phyloP scores from a whole-genome alignment of 352 stramenopile species.

The Globisporangium mamillatum region DNA sequence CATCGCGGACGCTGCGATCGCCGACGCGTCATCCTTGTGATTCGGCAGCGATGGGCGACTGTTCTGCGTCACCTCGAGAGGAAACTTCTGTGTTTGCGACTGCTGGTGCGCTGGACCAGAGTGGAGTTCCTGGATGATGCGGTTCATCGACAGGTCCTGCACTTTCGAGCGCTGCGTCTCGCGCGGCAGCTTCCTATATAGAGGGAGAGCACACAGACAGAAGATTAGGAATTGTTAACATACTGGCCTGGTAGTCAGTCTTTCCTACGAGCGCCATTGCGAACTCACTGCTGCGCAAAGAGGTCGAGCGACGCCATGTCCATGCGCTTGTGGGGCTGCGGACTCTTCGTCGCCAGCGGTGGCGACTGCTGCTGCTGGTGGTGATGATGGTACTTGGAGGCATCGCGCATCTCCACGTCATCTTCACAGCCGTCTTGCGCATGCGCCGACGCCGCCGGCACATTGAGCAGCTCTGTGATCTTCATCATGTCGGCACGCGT shows the following conservation, averaged over 20 bases:
- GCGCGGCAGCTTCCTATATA: background rate
- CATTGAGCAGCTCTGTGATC: slow-evolving; percentile 38
- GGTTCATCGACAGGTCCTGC: slow-evolving; percentile 46
- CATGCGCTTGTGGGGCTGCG: slow-evolving; percentile 24
- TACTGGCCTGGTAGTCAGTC: background rate
- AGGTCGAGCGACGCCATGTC: slow-evolving; percentile 60
- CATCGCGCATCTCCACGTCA: background rate
- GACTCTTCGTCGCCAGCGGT: background rate
- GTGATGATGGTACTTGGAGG: background rate
- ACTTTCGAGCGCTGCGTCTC: slow-evolving; percentile 12
- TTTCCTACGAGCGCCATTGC: background rate
- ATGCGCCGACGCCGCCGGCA: slow-evolving; percentile 1
- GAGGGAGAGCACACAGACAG: background rate
- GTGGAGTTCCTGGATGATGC: slow-evolving; percentile 44
- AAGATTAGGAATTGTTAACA: background rate
- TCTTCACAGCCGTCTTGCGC: background rate
- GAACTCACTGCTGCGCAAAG: slow-evolving; percentile 29
- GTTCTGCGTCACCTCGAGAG: background rate
- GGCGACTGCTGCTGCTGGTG: background rate
- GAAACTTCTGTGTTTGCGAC: background rate
- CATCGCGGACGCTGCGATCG: background rate
- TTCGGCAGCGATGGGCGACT: background rate
- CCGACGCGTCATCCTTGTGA: background rate
- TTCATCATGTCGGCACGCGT: slow-evolving; percentile 21
- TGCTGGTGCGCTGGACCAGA: background rate